phyloP scores from a whole-genome alignment of 169 alveolate genomes.

The Hammondia hammondi region DNA sequence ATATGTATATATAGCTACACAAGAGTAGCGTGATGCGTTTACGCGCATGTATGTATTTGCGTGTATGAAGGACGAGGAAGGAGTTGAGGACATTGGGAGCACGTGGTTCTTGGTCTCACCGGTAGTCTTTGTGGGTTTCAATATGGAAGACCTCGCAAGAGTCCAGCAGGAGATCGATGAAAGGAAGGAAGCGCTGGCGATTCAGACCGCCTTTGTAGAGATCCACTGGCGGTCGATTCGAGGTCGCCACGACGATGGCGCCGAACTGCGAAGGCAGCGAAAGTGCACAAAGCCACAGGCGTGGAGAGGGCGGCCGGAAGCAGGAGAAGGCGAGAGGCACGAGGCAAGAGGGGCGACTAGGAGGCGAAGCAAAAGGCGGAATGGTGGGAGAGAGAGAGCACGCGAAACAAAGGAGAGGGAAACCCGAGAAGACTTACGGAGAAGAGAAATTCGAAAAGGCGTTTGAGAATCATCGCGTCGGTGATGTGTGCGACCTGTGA shows the following conservation, averaged over 20 bases:
- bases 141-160: constrained; percentile 55
- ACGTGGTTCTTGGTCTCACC: neutral
- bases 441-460: constrained; percentile 84
- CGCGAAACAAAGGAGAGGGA: neutral
- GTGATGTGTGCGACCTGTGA: constrained; percentile 84
- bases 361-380: neutral
- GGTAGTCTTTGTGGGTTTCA: constrained; percentile 63
- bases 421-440: neutral
- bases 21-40: neutral
- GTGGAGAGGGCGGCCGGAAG: neutral
- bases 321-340: neutral
- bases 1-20: neutral
- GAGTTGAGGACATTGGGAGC: neutral
- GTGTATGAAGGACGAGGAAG: neutral
- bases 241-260: constrained; percentile 80
- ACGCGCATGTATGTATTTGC: neutral
- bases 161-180: constrained; percentile 71
- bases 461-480: constrained; percentile 89
- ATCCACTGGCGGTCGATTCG: constrained; percentile 90
- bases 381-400: neutral
- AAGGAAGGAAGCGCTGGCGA: constrained; percentile 86
- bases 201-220: constrained; percentile 86
- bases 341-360: neutral
- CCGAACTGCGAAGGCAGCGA: constrained; percentile 66
- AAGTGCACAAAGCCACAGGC: neutral